phyloP scores from a whole-genome alignment of 768 basidiomycete species.

The Termitomyces sp. region DNA sequence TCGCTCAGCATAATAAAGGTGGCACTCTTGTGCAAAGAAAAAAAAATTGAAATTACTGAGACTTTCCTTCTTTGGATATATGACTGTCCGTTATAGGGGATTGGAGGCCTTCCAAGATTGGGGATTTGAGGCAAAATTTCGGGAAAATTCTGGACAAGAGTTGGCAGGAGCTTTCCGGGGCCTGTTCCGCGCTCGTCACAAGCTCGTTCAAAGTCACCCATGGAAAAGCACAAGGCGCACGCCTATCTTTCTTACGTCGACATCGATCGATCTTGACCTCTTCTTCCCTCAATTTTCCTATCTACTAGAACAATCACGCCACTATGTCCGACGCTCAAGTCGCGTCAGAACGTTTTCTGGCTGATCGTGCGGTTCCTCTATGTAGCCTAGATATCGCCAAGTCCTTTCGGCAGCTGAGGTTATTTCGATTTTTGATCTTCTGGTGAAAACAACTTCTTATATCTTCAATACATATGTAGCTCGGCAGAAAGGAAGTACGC shows the following conservation, averaged over 20 bases:
- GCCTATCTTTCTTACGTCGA: background rate
- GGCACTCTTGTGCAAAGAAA: too few species aligned
- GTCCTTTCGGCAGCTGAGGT: conserved; percentile 70
- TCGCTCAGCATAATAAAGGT: too few species aligned
- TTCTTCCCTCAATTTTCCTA: background rate
- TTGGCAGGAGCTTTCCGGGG: too few species aligned
- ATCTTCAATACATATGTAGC: conserved; percentile 28
- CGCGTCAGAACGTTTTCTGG: conserved; percentile 62
- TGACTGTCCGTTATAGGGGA: too few species aligned
- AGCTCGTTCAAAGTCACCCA: conserved; percentile 2
- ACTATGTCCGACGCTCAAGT: conserved; percentile 26
- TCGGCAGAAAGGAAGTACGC: conserved; percentile 75
- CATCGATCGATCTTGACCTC: background rate
- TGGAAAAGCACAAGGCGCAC: background rate
- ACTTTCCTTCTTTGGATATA: too few species aligned
- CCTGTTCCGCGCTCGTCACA: conserved; percentile 16
- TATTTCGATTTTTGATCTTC: background rate
- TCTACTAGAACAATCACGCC: background rate
- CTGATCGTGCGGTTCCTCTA: conserved; percentile 72
- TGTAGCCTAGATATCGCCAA: conserved; percentile 66
- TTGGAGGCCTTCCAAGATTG: too few species aligned
- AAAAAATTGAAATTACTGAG: too few species aligned
- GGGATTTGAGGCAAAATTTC: too few species aligned
- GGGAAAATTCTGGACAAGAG: too few species aligned
- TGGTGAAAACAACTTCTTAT: background rate